phyloP scores from a whole-genome alignment of 2,329 filamentous ascomycete genomes.

The Xylaria multiplex region DNA sequence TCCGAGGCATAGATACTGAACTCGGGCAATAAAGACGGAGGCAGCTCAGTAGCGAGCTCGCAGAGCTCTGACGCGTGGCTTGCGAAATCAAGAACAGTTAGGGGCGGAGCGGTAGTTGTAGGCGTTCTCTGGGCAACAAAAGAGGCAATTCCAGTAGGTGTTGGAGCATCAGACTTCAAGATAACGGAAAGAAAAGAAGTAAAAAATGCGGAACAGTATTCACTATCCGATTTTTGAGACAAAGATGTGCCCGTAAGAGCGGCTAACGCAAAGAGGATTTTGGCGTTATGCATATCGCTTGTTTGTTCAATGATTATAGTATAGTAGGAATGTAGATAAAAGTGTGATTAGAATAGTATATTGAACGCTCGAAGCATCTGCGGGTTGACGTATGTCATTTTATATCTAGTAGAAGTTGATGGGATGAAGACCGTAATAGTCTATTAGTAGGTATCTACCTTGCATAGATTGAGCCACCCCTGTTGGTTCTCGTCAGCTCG shows the following conservation, averaged over 20 bases:
- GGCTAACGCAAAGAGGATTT: slow-evolving; percentile 9
- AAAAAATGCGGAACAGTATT: slow-evolving; percentile 26
- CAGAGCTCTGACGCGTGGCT: slow-evolving; percentile 22
- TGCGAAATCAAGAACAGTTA: slow-evolving; percentile 11
- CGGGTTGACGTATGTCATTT: background rate
- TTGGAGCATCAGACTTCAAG: background rate
- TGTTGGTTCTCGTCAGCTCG: no score
- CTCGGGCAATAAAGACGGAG: slow-evolving; percentile 23
- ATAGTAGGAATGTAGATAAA: slow-evolving; percentile 4
- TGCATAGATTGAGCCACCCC: no score
- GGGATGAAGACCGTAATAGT: background rate
- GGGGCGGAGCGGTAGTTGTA: slow-evolving; percentile 2
- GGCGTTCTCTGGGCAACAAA: background rate
- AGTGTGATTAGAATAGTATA: background rate
- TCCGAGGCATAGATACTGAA: slow-evolving; percentile 11
- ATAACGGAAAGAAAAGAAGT: slow-evolving; percentile 23
- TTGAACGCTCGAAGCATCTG: background rate
- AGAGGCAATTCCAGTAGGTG: slow-evolving; percentile 18
- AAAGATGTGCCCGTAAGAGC: slow-evolving; percentile 19
- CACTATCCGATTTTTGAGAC: slow-evolving; percentile 27
- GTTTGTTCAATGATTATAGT: background rate
- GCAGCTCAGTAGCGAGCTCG: slow-evolving; percentile 23
- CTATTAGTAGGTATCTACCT: no score
- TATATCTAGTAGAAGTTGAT: slow-evolving; percentile 19
- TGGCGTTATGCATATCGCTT: slow-evolving; percentile 28